Base-by-base conservation (phyloP, 116 monocot genomes). In the Phalaenopsis hybrid region DNA sequence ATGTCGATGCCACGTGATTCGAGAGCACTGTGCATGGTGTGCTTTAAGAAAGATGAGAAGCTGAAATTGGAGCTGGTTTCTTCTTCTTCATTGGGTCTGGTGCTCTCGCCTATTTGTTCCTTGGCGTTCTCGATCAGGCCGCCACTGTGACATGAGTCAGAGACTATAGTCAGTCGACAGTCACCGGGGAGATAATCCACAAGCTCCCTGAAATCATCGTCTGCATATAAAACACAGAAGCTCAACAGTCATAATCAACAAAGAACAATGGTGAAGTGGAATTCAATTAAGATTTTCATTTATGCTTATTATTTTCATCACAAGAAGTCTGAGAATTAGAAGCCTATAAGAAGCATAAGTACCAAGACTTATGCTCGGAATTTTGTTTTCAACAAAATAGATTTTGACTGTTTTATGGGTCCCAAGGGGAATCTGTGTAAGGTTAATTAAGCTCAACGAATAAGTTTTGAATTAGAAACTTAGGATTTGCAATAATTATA, bases 101-200 rank as follows among this genome's bases (percentile, higher is more conserved):
- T 87, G 87, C 98, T 98, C 85, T 98, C 89, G 0, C 98, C 98
- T 11, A 98, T 98, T 80, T 98, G 95, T 74, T 98, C 98, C 83
- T 98, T 92, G 67, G 85, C 50, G 37, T 89, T 83, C 61, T 95
- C 89, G 44, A 98, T 89, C 37, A 98, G 88, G 44, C 98, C 98
- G 5, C 98, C 98, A 25, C 98, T 98, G 87, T 98, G 98, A 86
- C 98, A 98, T 9, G 98, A 98, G 75, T 98, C 98, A 4, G 98
- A 98, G n/a, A 98, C 95, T 9, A 98, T 93, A 8, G 98, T 98
- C 3, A 98, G 82, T 51, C 86, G 81, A 50, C 92, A 93, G 67
- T 87, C 95, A 15, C 78, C 49, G 1, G 92, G 95, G 2, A 93
- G 87, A 61, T 92, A 85, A 41, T 93, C 83, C 1, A 98, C 98